phyloP scores from a whole-genome alignment of 2,329 filamentous ascomycete species.

The Ceratocystis ficicola region DNA sequence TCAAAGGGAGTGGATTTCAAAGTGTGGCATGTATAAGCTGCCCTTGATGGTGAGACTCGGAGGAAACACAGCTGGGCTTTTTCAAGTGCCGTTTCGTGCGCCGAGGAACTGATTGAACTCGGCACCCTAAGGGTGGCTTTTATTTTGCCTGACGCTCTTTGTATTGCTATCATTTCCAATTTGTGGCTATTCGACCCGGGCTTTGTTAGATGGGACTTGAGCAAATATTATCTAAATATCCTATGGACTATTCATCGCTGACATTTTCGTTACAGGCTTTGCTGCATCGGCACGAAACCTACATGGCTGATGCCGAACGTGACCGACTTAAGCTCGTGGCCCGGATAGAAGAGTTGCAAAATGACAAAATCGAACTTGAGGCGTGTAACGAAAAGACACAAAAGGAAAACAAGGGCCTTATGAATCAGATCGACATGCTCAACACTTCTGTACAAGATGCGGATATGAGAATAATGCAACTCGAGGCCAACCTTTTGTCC shows the following conservation, averaged over 20 bases:
- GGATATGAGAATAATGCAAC: slow-evolving; percentile 62
- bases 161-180: not conserved
- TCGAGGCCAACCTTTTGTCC: slow-evolving; percentile 64
- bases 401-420: slow-evolving; percentile 67
- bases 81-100: not conserved
- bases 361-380: slow-evolving; percentile 61
- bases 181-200: not conserved
- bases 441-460: slow-evolving; percentile 71
- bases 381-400: slow-evolving; percentile 63
- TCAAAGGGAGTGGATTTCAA: slow-evolving; percentile 1
- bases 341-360: slow-evolving; percentile 65
- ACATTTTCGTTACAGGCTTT: slow-evolving; percentile 72
- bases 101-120: too few relatives aligned
- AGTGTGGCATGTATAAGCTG: slow-evolving; percentile 11
- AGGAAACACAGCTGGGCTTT: not conserved
- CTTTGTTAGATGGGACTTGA: not conserved
- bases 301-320: slow-evolving; percentile 82
- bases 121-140: too few relatives aligned
- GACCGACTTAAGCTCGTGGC: slow-evolving; percentile 62
- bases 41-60: slow-evolving; percentile 1
- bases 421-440: slow-evolving; percentile 73
- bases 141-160: not conserved
- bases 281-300: slow-evolving; percentile 81
- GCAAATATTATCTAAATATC: not conserved
- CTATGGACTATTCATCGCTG: slow-evolving; percentile 41